Percentiles rank a stretch among this genome's conserved stretches.
These are phyloP conservation scores for Oxytropis ochrocephala DNA, from an alignment of 306 rosid genomes.

Conservation along the genomic window DNA sequence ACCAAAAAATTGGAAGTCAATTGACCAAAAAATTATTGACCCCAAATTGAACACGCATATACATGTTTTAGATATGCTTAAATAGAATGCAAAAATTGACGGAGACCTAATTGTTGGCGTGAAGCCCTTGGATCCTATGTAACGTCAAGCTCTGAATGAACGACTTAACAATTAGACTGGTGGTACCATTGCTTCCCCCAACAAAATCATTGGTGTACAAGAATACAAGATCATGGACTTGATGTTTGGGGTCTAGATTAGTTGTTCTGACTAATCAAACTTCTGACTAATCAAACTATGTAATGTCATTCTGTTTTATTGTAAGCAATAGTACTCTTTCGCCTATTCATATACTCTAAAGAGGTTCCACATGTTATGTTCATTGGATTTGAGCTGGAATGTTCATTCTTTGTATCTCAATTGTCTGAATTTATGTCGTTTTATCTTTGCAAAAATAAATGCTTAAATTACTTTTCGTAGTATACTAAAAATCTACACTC, in stretches of 20 bases:
- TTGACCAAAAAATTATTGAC: too few species aligned
- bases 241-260: constrained; percentile 84
- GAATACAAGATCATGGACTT: constrained; percentile 89
- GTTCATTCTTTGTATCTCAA: constrained; percentile 1
- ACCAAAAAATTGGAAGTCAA: too few species aligned
- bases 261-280: constrained; percentile 19
- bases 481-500: too few species aligned
- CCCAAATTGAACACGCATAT: too few species aligned
- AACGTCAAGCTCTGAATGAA: constrained; percentile 70
- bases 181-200: constrained; percentile 91
- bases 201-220: constrained; percentile 76
- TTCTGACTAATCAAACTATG: too few species aligned
- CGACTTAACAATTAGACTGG: constrained; percentile 58
- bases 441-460: neutral
- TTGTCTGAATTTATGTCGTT: constrained; percentile 13
- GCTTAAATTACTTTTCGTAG: too few species aligned
- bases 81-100: constrained; percentile 81
- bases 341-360: constrained; percentile 9
- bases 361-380: constrained; percentile 6
- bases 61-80: too few species aligned
- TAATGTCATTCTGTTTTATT: constrained; percentile 8
- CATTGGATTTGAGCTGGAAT: constrained; percentile 18
- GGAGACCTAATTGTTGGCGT: constrained; percentile 89
- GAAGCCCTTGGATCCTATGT: constrained; percentile 92
- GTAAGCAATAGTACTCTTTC: constrained; percentile 25